These are phyloP conservation scores for Cyberlindnera samutprakarnensis DNA, from an alignment of 805 yeast genomes.

Conservation along the genomic window DNA sequence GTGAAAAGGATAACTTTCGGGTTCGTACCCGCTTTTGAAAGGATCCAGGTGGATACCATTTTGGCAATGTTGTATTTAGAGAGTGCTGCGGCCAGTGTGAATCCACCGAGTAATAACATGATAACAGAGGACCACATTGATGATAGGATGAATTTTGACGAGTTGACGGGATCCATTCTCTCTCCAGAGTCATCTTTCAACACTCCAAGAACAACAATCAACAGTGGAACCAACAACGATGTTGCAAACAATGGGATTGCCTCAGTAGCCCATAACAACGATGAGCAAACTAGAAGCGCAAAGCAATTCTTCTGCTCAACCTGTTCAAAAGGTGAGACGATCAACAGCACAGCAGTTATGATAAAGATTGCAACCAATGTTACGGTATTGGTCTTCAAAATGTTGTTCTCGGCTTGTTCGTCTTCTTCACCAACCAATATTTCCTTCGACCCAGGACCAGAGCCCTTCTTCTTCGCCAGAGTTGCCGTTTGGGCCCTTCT, in stretches of 20 bases:
- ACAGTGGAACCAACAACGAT: conserved; percentile 72
- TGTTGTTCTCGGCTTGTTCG: conserved; percentile 16
- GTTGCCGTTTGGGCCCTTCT: conserved; percentile 76
- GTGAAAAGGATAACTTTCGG: conserved; percentile 73
- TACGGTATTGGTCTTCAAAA: conserved; percentile 27
- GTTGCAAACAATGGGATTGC: conserved; percentile 89
- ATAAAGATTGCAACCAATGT: conserved; percentile 40
- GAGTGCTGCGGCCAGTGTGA: conserved; percentile 89
- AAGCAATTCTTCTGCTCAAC: conserved; percentile 71
- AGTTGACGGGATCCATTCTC: conserved; percentile 60
- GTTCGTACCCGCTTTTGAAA: conserved; percentile 78
- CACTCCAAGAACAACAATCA: conserved; percentile 68
- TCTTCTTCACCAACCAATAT: conserved; percentile 22
- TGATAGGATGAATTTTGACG: conserved; percentile 65
- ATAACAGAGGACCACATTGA: conserved; percentile 96
- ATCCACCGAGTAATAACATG: conserved; percentile 86
- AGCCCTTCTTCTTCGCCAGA: conserved; percentile 25
- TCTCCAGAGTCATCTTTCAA: conserved; percentile 47
- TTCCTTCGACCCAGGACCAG: no score
- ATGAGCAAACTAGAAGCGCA: conserved; percentile 74
- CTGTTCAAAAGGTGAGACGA: conserved; percentile 46
- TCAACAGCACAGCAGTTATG: conserved; percentile 37
- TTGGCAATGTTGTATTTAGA: conserved; percentile 89
- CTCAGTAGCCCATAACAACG: conserved; percentile 93
- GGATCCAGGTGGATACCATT: conserved; percentile 70